These are phyloP conservation scores for Aspergillus hiratsukae DNA, from an alignment of 2,329 filamentous ascomycete genomes.

Conservation along the genomic window DNA sequence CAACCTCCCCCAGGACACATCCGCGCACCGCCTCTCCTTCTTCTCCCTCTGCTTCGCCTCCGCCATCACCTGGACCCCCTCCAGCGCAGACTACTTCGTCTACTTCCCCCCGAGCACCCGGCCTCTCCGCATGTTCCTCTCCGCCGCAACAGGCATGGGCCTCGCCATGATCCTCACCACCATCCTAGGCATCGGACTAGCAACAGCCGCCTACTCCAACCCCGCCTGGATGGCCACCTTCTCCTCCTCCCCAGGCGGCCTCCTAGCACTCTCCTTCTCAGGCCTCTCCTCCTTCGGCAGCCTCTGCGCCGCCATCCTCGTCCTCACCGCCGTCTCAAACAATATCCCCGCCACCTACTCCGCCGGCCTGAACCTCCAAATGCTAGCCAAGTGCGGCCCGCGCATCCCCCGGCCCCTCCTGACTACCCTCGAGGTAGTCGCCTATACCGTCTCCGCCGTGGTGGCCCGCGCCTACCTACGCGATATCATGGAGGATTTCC, in stretches of 20 bases:
- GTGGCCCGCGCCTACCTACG: conserved; percentile 39
- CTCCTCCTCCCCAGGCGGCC: conserved; percentile 25
- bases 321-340: conserved; percentile 39
- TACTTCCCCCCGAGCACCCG: conserved; percentile 36
- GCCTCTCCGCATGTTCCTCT: conserved; percentile 30
- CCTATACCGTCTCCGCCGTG: conserved; percentile 41
- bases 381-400: conserved; percentile 32
- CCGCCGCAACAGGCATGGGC: conserved; percentile 32
- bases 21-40: conserved; percentile 31
- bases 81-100: conserved; percentile 40
- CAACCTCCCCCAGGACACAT: conserved; percentile 17
- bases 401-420: conserved; percentile 39
- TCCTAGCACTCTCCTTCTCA: conserved; percentile 33
- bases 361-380: conserved; percentile 39
- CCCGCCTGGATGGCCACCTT: conserved; percentile 29
- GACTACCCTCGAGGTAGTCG: conserved; percentile 36
- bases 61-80: conserved; percentile 28
- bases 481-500: conserved; percentile 41
- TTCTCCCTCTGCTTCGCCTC: conserved; percentile 32
- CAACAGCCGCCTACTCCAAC: conserved; percentile 27
- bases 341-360: conserved; percentile 42
- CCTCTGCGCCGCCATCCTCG: conserved; percentile 39
- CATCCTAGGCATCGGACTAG: conserved; percentile 38
- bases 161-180: conserved; percentile 29
- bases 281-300: conserved; percentile 37